phyloP scores from a whole-genome alignment of 1,139 yeast species.

The Saccharomyces hybrid region DNA sequence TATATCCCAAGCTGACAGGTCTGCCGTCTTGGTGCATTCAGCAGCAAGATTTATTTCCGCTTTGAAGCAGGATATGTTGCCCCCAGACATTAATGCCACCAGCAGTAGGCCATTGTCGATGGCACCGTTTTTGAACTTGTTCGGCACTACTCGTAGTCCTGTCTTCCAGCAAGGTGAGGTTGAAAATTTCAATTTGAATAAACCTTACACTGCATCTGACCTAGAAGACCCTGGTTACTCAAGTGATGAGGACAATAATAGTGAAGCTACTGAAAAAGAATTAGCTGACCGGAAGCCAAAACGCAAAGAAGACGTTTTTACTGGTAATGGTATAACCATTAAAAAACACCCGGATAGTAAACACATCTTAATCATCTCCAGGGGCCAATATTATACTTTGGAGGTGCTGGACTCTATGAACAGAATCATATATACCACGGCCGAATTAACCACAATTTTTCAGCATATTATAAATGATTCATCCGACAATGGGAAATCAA shows the following conservation, averaged over 20 bases:
- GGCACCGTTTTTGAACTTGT: conserved; percentile 57
- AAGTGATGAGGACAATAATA: conserved; percentile 7
- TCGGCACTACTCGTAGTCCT: conserved; percentile 63
- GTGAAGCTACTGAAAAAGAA: conserved; percentile 1
- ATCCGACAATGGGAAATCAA: conserved; percentile 37
- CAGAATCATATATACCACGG: conserved; percentile 45
- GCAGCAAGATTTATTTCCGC: conserved; percentile 58
- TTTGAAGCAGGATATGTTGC: conserved; percentile 45
- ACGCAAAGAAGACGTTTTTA: conserved; percentile 14
- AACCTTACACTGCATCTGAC: conserved; percentile 26
- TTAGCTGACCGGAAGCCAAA: background rate
- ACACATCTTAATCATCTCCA: conserved; percentile 52
- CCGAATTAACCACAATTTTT: conserved; percentile 47
- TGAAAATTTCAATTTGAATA: conserved; percentile 26
- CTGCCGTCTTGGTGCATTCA: conserved; percentile 59
- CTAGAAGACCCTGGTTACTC: conserved; percentile 15
- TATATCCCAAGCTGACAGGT: conserved; percentile 56
- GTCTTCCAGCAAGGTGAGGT: conserved; percentile 30
- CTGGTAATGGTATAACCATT: conserved; percentile 36
- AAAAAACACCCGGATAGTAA: conserved; percentile 32
- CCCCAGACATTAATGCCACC: conserved; percentile 50
- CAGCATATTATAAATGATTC: conserved; percentile 45
- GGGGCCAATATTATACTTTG: conserved; percentile 55
- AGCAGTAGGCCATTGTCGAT: conserved; percentile 48
- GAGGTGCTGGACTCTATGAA: conserved; percentile 45